These are phyloP conservation scores for Rhynchospora pubera DNA, from an alignment of 176 grass and related monocot species.

Conservation along the genomic window DNA sequence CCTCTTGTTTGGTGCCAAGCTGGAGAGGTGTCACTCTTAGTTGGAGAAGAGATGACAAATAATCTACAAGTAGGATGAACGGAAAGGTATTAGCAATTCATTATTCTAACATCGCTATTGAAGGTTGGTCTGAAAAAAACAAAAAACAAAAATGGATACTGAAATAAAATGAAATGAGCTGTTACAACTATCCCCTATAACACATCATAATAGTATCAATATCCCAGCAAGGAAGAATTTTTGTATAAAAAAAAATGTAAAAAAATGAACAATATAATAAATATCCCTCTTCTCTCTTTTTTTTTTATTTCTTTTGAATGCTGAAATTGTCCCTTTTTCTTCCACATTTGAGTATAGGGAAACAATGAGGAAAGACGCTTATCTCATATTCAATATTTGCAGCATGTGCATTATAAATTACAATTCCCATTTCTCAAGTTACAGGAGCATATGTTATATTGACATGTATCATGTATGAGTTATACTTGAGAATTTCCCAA, in stretches of 20 bases:
- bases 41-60: conserved; percentile 72
- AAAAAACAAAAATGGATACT: not conserved
- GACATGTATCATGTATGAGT: not conserved
- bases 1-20: conserved; percentile 32
- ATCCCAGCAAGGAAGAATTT: not conserved
- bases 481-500: not conserved
- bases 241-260: not conserved
- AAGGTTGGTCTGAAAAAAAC: not conserved
- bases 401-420: not conserved
- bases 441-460: not conserved
- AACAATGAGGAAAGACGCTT: not conserved
- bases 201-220: not conserved
- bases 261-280: not conserved
- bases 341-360: not conserved
- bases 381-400: not conserved
- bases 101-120: conserved; percentile 6
- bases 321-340: not conserved
- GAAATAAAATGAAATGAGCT: no score
- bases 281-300: not conserved
- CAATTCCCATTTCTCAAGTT: not conserved
- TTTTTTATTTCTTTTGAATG: not conserved
- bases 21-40: conserved; percentile 45
- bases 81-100: conserved; percentile 18
- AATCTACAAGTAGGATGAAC: conserved; percentile 30
- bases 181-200: not conserved